Base-by-base conservation (phyloP, 225 moss, liverwort and hornwort species). In the Physcomitrium patens region DNA sequence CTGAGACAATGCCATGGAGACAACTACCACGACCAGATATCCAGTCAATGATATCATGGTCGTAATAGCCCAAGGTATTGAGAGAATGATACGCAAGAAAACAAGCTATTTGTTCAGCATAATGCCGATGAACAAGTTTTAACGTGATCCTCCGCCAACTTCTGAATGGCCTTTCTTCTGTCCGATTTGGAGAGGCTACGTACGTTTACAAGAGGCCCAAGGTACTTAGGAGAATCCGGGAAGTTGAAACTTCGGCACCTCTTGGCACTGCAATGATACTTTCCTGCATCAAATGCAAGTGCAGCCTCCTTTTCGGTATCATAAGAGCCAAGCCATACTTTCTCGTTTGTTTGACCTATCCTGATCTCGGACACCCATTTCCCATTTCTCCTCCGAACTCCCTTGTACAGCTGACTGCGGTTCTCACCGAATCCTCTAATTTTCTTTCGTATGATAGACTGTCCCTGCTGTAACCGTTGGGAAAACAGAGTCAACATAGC, bases 361-460 rank as follows among this genome's bases (percentile, higher is more conserved):
- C 84, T 73, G 31, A 84, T 66, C 80, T 84, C 84, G 1, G 84
- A 76, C 41, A 84, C 84, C 84, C 84, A 84, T 55, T 84, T 84
- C 69, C 77, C 84, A 47, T 84, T 84, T 10, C 84, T 80, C 47
- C 31, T 46, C 23, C 84, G 77, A 60, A 84, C 80, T 50, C 84
- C 84, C 41, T 74, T 80, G 73, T 80, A 84, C 14, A 67, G 65
- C 9, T 73, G 80, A 47, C 80, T 80, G 11, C 79, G 76, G 11
- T 79, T 76, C 58, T 80, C 80, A 7, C 84, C 73, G 12, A 73
- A 80, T 26, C 73, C 78, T 22, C 82, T 70, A 57, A 1, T 0
- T 16, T 69, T 73, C 73, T 37, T 80, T 51, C 69, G 76, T 9
- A 44, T 13, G 17, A 47, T 0, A 19, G 69, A 47, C 54, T 73